Percentiles rank a stretch among this genome's conserved stretches.
Evolutionary conservation across 129 eudicot species (phyloP).

Genomic region (Saussurea involucrata): DNA sequence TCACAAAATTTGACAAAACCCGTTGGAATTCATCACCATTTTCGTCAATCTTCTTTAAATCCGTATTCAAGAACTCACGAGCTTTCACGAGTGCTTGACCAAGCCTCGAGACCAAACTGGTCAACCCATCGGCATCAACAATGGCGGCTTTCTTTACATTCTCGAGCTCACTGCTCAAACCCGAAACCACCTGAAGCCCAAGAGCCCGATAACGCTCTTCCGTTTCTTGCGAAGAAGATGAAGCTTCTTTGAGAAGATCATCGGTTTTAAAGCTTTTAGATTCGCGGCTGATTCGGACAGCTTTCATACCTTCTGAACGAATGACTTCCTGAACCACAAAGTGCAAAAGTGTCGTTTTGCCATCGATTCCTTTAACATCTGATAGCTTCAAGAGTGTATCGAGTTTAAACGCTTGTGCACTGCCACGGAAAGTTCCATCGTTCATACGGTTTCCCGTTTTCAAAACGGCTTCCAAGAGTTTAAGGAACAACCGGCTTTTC

Average conservation of each 20-base stretch:
- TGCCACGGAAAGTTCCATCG: slow-evolving; percentile 91
- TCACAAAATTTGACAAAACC: slow-evolving; percentile 54
- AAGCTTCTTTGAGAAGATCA: slow-evolving; percentile 55
- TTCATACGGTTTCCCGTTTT: slow-evolving; percentile 99
- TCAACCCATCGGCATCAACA: slow-evolving; percentile 69
- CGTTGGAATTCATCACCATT: slow-evolving; percentile 60
- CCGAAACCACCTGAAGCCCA: slow-evolving; percentile 85
- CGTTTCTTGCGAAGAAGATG: slow-evolving; percentile 35
- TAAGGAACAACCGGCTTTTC: slow-evolving; percentile 77
- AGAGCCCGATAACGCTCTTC: slow-evolving; percentile 67
- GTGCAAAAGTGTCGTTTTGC: slow-evolving; percentile 92
- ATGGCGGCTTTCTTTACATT: slow-evolving; percentile 78
- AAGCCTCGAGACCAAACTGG: slow-evolving; percentile 57
- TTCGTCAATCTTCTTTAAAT: slow-evolving; percentile 51
- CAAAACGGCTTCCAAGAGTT: slow-evolving; percentile 94
- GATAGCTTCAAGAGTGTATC: slow-evolving; percentile 88
- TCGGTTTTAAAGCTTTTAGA: slow-evolving; percentile 56
- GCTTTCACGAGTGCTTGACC: slow-evolving; percentile 57
- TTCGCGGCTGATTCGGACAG: slow-evolving; percentile 59
- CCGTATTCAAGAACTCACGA: slow-evolving; percentile 54
- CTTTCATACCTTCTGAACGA: slow-evolving; percentile 88
- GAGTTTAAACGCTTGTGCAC: slow-evolving; percentile 97
- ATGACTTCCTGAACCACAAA: slow-evolving; percentile 95
- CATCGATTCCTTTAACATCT: slow-evolving; percentile 90
- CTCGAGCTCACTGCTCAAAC: slow-evolving; percentile 65